Evolutionary conservation across 495 filamentous ascomycete genomes (phyloP).

Genomic region (Neurospora sp.): DNA sequence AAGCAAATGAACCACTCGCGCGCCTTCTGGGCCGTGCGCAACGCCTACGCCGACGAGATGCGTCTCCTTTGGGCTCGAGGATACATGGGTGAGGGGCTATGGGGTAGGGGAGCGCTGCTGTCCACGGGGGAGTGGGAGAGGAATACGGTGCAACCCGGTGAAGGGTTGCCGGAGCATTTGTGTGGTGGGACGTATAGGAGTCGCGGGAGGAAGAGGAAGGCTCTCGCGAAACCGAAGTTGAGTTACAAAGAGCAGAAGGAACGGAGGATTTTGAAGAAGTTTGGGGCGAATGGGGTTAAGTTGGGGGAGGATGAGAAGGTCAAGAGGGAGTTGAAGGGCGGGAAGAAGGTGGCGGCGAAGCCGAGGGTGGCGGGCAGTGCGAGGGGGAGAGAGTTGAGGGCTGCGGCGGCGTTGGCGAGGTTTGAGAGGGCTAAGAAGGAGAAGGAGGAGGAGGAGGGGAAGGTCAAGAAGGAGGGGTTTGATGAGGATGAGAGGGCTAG

Average conservation of each 20-base stretch:
- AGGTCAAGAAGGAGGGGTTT: constrained; percentile 15
- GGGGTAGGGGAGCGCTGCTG: constrained; percentile 56
- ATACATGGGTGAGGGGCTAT: constrained; percentile 70
- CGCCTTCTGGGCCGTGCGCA: constrained; percentile 64
- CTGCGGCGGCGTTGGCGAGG: constrained; percentile 64
- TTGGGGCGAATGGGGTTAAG: constrained; percentile 54
- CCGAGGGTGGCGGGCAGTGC: constrained; percentile 61
- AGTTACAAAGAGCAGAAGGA: constrained; percentile 56
- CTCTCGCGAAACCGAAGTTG: constrained; percentile 30
- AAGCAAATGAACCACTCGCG: constrained; percentile 75
- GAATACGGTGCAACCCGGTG: constrained; percentile 38
- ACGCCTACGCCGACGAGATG: constrained; percentile 56
- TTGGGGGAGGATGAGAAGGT: constrained; percentile 56
- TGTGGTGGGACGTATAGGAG: constrained; percentile 63
- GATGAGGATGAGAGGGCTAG: constrained; percentile 30
- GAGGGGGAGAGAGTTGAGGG: constrained; percentile 63
- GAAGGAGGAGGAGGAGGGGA: constrained; percentile 21
- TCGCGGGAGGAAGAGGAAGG: constrained; percentile 40
- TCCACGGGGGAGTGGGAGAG: constrained; percentile 47
- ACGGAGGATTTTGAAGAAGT: constrained; percentile 60
- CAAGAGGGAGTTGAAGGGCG: constrained; percentile 55
- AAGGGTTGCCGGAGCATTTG: constrained; percentile 50
- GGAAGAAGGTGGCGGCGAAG: constrained; percentile 47
- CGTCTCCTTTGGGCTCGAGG: constrained; percentile 49
- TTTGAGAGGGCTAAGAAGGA: constrained; percentile 50